Evolutionary conservation across 2,329 filamentous ascomycete genomes (phyloP).

Genomic region (Fusarium acutatum): DNA sequence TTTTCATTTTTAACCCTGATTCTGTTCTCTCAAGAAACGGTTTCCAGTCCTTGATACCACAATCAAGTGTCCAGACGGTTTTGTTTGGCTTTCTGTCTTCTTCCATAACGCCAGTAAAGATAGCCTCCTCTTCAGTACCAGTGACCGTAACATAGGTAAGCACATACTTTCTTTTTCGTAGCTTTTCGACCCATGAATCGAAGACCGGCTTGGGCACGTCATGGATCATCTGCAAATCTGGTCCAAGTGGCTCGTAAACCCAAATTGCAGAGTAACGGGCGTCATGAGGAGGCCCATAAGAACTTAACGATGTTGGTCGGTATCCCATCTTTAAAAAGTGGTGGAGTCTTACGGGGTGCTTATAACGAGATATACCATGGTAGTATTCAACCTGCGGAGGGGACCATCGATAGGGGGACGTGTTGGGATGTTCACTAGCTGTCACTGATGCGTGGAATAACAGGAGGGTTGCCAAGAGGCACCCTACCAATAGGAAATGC

Average conservation of each 20-base stretch:
- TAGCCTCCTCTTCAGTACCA: slow-evolving; percentile 1
- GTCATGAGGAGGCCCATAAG: slow-evolving; percentile 8
- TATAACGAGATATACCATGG: not conserved
- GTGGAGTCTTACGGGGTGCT: not conserved
- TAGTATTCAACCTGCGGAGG: slow-evolving; percentile 2
- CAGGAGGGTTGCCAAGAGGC: slow-evolving; percentile 1
- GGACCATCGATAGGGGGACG: not conserved
- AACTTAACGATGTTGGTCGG: slow-evolving; percentile 19
- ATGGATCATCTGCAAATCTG: not conserved
- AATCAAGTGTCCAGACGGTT: slow-evolving; percentile 17
- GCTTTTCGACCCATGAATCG: slow-evolving; percentile 6
- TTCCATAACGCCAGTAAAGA: slow-evolving; percentile 26
- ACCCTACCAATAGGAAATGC: not conserved
- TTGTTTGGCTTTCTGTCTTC: not conserved
- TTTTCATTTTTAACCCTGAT: not conserved
- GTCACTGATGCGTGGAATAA: not conserved
- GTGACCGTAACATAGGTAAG: slow-evolving; percentile 18
- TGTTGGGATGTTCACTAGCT: not conserved
- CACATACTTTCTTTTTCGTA: not conserved
- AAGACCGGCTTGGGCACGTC: not conserved
- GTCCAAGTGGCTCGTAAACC: not conserved
- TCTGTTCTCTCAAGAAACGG: not conserved
- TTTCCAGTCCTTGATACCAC: not conserved
- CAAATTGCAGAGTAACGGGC: slow-evolving; percentile 26
- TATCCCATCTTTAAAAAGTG: not conserved